A percentile compares a stretch with the other conserved stretches of the same genome.
phyloP scores from a whole-genome alignment of 768 basidiomycete species.

The Kwoniella shandongensis region DNA sequence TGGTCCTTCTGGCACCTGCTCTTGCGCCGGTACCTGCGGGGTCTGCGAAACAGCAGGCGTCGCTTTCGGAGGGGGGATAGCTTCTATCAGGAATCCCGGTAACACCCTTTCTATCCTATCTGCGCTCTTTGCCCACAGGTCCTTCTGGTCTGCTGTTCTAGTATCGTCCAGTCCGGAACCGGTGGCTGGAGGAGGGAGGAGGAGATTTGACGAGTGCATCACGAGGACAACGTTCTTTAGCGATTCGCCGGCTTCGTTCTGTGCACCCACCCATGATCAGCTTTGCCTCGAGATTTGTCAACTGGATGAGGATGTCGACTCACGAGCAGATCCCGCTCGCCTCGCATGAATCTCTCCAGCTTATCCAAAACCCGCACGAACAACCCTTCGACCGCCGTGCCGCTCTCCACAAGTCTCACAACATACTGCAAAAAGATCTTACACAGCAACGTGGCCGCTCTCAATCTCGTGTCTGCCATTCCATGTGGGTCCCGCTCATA shows the following conservation, averaged over 20 bases:
- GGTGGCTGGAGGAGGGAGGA: conserved; percentile 63
- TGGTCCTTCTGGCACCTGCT: not conserved
- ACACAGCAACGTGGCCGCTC: conserved; percentile 85
- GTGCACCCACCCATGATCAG: not conserved
- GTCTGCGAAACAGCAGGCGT: not conserved
- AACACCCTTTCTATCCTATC: conserved; percentile 87
- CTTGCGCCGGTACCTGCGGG: not conserved
- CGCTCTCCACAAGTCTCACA: conserved; percentile 63
- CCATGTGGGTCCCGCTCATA: conserved; percentile 76
- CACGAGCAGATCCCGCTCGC: conserved; percentile 83
- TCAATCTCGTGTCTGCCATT: conserved; percentile 85
- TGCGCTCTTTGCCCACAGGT: conserved; percentile 78
- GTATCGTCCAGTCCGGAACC: conserved; percentile 11
- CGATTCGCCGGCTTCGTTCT: conserved; percentile 96
- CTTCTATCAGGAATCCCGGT: conserved; percentile 72
- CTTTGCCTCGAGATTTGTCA: not conserved
- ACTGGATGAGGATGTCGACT: conserved; percentile 45
- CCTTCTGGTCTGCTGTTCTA: conserved; percentile 40
- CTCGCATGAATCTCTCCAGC: conserved; percentile 83
- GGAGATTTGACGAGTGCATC: conserved; percentile 83
- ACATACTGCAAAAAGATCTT: conserved; percentile 95
- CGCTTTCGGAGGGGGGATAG: conserved; percentile 17
- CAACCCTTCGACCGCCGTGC: conserved; percentile 62
- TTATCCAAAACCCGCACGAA: conserved; percentile 90
- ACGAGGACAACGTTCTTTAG: conserved; percentile 95